Base-by-base conservation (phyloP, 192 early-diverging fungal species). In the Gaertneriomyces semiglobifer region DNA sequence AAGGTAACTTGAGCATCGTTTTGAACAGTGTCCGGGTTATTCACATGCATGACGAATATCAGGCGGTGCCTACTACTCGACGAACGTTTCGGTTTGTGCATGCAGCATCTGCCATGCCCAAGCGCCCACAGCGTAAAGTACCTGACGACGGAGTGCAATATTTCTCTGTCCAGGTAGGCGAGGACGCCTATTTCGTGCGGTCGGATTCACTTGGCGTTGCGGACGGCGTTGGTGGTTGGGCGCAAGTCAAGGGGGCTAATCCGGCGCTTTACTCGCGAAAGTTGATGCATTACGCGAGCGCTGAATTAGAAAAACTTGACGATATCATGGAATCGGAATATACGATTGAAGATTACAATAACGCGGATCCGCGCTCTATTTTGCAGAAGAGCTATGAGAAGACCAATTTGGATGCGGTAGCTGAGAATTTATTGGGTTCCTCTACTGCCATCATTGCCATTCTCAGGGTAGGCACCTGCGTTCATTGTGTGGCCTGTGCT, bases 221-320 rank as follows among this genome's bases (percentile, higher is more conserved):
- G 6, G 94, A 96, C 67, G 96, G 96, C 5, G 94, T 98, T 8
- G 94, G 96, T 39, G 94, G 94, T 33, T 98, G 96, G 96, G 76
- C 82, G 25, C 84, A 91, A 5, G 55, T 57, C 19, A 57, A 57
- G 33, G 89, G 89, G 48, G 93, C 93, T 0, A 90, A 98, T 65
- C 89, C 96, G 46, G 90, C 93, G 14, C 77, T 95, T 39, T 98
- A 90, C 79, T 90, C 93, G 16, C 85, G 90, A 50, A 90, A 92
- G 66, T 71, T 98, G 61, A 98, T 98, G 96, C 94, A 96, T 74
- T 90, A 96, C 67, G 86, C 87, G 42, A 87, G 82, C 58, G 51
- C 81, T 33, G 93, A 96, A 71, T 63, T 96, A 9, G 92, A 91
- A 66, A 88, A 87, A 53, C 91, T 88, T 72, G 92, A 95, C 63